phyloP scores from a whole-genome alignment of 2,329 filamentous ascomycete species.

The Lecanicillium sp. region DNA sequence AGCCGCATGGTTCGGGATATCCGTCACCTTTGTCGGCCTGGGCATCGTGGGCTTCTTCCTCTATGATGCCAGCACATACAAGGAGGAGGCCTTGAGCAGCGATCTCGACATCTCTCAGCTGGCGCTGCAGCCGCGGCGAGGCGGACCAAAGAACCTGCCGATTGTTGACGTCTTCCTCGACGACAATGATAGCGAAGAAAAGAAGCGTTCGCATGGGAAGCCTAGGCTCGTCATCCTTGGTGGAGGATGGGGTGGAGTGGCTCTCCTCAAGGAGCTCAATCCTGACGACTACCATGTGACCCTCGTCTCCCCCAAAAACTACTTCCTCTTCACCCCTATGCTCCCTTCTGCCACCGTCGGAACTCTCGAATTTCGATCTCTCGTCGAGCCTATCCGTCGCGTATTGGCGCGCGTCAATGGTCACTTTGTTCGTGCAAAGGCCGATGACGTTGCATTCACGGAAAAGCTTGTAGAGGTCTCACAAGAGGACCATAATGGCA shows the following conservation, averaged over 20 bases:
- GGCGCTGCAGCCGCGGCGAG: conserved; percentile 70
- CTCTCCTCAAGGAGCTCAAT: conserved; percentile 80
- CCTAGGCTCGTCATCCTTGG: conserved; percentile 87
- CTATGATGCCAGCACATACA: conserved; percentile 90
- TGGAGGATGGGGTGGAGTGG: conserved; percentile 91
- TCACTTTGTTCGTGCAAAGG: conserved; percentile 82
- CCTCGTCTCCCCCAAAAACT: conserved; percentile 87
- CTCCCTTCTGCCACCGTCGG: conserved; percentile 94
- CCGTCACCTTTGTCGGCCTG: conserved; percentile 60
- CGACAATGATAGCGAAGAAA: conserved; percentile 71
- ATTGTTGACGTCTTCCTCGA: conserved; percentile 84
- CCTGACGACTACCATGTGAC: conserved; percentile 93
- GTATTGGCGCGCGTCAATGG: conserved; percentile 72
- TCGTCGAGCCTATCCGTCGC: conserved; percentile 86
- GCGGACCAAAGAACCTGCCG: conserved; percentile 91
- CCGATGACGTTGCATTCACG: conserved; percentile 85
- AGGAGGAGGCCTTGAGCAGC: conserved; percentile 52
- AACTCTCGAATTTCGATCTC: conserved; percentile 79
- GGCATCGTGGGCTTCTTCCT: conserved; percentile 79
- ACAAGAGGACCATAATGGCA: conserved; percentile 60
- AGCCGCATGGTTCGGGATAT: conserved; percentile 57
- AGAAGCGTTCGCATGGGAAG: conserved; percentile 69
- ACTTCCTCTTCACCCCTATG: conserved; percentile 98
- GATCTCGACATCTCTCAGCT: conserved; percentile 80
- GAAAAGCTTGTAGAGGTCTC: conserved; percentile 84